Percentiles rank a stretch among this genome's conserved stretches.
Conservation (phyloP, 352 stramenopile genomes). For the Globisporangium barbulae region DNA sequence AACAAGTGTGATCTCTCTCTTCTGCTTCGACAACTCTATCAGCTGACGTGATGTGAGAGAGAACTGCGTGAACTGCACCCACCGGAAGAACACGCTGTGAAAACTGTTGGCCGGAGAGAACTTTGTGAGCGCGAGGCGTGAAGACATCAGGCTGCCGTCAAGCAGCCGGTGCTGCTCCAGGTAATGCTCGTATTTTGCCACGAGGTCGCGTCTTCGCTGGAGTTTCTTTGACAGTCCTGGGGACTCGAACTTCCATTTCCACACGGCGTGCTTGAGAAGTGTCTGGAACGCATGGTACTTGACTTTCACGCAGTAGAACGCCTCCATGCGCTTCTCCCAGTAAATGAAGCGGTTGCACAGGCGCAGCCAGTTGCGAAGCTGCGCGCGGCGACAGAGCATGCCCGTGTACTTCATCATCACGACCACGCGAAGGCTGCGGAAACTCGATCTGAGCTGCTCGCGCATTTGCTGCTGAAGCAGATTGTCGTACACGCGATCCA, state of each 20-base stretch:
- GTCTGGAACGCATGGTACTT: slow-evolving; percentile 44
- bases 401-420: slow-evolving; percentile 47
- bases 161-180: slow-evolving; percentile 28
- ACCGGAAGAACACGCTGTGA: slow-evolving; percentile 45
- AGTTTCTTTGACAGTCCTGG: slow-evolving; percentile 33
- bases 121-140: slow-evolving; percentile 34
- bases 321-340: slow-evolving; percentile 42
- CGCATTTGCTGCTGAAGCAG: slow-evolving; percentile 37
- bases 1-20: slow-evolving; percentile 33
- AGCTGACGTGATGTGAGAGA: slow-evolving; percentile 24
- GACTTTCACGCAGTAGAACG: slow-evolving; percentile 34
- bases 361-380: slow-evolving; percentile 63
- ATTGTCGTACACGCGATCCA: slow-evolving; percentile 59
- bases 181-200: slow-evolving; percentile 41
- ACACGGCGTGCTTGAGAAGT: slow-evolving; percentile 41
- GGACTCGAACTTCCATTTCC: slow-evolving; percentile 53
- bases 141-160: slow-evolving; percentile 28
- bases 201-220: slow-evolving; percentile 28
- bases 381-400: slow-evolving; percentile 36
- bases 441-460: slow-evolving; percentile 49
- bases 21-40: slow-evolving; percentile 23
- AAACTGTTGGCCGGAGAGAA: slow-evolving; percentile 46
- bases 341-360: slow-evolving; percentile 51
- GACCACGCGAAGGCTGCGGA: slow-evolving; percentile 45
- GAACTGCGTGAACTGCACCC: slow-evolving; percentile 52